Evolutionary conservation across 345 rosid genomes (phyloP).

Genomic region (Cardiospermum halicacabum): DNA sequence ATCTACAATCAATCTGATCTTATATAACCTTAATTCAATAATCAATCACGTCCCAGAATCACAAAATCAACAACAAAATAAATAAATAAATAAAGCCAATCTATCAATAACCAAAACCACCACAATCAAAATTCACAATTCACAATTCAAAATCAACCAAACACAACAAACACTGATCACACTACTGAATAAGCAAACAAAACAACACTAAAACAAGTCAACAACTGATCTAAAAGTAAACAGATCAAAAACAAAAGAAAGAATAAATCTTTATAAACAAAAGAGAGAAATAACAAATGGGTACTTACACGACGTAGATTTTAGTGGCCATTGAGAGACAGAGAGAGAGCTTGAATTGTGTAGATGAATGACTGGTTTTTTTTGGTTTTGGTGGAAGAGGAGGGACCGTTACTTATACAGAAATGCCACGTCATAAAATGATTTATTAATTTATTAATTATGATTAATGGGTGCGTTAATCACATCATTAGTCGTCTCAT

Average conservation of each 20-base stretch:
- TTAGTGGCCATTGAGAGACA: slow-evolving; percentile 46
- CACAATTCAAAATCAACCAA: neutral
- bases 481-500: slow-evolving; percentile 13
- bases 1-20: neutral
- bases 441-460: slow-evolving; percentile 4
- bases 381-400: neutral
- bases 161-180: neutral
- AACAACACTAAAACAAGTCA: neutral
- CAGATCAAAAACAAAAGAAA: neutral
- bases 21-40: neutral
- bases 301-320: slow-evolving; percentile 55
- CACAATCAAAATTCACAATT: neutral
- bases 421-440: neutral
- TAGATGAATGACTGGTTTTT: too few relatives aligned
- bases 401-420: slow-evolving; percentile 29
- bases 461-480: slow-evolving; percentile 5
- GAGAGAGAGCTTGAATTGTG: neutral
- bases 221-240: neutral
- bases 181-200: too few relatives aligned
- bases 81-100: too few relatives aligned
- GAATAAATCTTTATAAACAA: neutral
- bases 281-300: neutral
- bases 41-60: neutral
- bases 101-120: neutral
- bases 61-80: neutral